Conservation (phyloP, 1,284 basidiomycete genomes). For the Leccinum holopus region DNA sequence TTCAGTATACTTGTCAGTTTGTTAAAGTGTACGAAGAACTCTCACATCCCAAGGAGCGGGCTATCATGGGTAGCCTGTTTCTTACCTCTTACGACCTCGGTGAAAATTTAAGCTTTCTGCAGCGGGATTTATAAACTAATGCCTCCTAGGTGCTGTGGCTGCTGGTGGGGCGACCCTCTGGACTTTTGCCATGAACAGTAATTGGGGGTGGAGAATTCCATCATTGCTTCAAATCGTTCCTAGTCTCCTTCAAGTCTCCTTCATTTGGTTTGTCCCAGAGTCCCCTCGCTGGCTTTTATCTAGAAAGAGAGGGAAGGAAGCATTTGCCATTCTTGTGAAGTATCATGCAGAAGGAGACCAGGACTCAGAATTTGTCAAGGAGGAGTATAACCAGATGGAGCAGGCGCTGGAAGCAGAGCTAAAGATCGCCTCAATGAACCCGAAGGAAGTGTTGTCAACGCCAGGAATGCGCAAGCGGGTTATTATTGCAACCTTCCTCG, state of each 20-base stretch:
- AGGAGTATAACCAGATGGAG: constrained; percentile 46
- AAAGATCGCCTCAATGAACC: neutral
- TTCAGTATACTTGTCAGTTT: neutral
- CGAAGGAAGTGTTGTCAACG: constrained; percentile 3
- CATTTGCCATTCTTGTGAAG: constrained; percentile 15
- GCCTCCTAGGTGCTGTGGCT: constrained; percentile 7
- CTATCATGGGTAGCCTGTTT: constrained; percentile 15
- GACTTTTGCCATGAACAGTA: constrained; percentile 46
- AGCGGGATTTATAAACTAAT: neutral
- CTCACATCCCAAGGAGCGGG: constrained; percentile 26
- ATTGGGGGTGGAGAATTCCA: constrained; percentile 59
- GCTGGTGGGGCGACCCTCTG: constrained; percentile 41
- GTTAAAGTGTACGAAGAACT: constrained; percentile 15
- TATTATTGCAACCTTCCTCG: constrained; percentile 31
- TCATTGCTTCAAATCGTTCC: constrained; percentile 56
- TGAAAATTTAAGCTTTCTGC: neutral
- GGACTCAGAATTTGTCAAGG: constrained; percentile 17
- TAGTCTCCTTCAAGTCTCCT: constrained; percentile 45
- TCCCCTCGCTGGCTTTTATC: constrained; percentile 62
- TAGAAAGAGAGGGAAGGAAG: constrained; percentile 47
- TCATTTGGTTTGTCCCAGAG: constrained; percentile 53
- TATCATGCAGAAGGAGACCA: constrained; percentile 21
- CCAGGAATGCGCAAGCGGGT: constrained; percentile 16
- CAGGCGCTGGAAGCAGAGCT: constrained; percentile 35
- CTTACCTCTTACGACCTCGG: constrained; percentile 9